Evolutionary conservation across 257 asterid genomes (phyloP).

Genomic region (Coffea canephora): DNA sequence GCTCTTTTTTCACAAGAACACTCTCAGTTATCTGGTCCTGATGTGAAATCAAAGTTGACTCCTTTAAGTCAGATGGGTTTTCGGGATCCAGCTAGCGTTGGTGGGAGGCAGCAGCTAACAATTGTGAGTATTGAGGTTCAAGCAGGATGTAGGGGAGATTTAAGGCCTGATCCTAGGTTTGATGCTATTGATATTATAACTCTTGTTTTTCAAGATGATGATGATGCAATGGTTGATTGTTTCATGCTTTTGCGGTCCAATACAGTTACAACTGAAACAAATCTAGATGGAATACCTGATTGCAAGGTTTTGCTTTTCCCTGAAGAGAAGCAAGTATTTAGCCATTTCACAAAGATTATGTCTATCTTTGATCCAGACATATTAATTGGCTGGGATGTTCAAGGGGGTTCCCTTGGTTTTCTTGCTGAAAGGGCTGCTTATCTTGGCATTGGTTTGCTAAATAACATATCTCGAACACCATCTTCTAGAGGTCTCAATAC

Average conservation of each 20-base stretch:
- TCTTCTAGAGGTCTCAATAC: conserved; percentile 38
- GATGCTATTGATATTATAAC: conserved; percentile 75
- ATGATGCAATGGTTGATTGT: conserved; percentile 39
- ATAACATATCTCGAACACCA: conserved; percentile 73
- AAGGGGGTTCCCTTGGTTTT: conserved; percentile 90
- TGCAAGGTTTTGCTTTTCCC: conserved; percentile 48
- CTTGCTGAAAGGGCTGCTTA: conserved; percentile 95
- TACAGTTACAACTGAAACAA: conserved; percentile 34
- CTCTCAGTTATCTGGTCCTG: conserved; percentile 96
- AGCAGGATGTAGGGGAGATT: conserved; percentile 85
- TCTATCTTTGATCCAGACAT: conserved; percentile 72
- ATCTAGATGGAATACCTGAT: conserved; percentile 63
- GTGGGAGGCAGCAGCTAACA: conserved; percentile 92
- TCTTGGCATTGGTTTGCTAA: conserved; percentile 77
- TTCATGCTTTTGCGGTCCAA: conserved; percentile 59
- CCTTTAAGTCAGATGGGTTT: conserved; percentile 91
- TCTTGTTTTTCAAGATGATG: conserved; percentile 81
- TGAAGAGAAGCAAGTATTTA: conserved; percentile 59
- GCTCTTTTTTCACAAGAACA: conserved; percentile 39
- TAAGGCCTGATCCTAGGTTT: conserved; percentile 89
- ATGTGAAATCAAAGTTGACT: conserved; percentile 57
- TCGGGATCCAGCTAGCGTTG: conserved; percentile 83
- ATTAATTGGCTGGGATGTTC: conserved; percentile 96
- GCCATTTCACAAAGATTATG: conserved; percentile 57
- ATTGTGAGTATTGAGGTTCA: conserved; percentile 81